These are phyloP conservation scores for Fusarium xyrophilum DNA, from an alignment of 2,329 filamentous ascomycete genomes.

Conservation along the genomic window DNA sequence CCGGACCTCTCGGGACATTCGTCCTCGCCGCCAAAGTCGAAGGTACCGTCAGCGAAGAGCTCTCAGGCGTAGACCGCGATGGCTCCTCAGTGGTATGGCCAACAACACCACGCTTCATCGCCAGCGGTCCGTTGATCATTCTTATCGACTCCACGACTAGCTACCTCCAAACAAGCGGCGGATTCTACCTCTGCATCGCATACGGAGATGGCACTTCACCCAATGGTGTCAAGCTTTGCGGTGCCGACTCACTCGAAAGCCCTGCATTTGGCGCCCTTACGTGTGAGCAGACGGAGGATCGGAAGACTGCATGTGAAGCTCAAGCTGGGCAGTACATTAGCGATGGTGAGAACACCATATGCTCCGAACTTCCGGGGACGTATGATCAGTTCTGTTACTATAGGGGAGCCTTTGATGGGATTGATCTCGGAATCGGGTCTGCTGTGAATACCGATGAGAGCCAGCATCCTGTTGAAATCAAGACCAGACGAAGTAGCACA, in stretches of 20 bases:
- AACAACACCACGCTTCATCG: background rate
- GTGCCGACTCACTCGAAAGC: fast-evolving
- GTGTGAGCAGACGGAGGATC: background rate
- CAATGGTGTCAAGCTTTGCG: background rate
- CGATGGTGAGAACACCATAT: background rate
- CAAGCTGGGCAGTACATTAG: background rate
- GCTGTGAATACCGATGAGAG: background rate
- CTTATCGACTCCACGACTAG: background rate
- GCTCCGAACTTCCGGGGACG: background rate
- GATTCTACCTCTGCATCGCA: background rate
- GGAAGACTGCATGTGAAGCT: background rate
- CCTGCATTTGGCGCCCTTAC: background rate
- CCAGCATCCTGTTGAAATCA: background rate
- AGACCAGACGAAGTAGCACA: background rate
- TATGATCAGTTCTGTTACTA: background rate
- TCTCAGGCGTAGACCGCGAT: background rate
- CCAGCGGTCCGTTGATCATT: background rate
- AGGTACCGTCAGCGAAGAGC: background rate
- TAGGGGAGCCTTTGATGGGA: background rate
- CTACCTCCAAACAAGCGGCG: background rate
- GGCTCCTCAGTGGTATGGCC: background rate
- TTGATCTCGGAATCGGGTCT: background rate
- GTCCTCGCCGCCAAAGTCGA: background rate
- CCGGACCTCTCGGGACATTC: background rate
- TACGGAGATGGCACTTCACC: background rate